Percentiles rank a stretch among this genome's conserved stretches.
These are phyloP conservation scores for Fusarium sp. DNA, from an alignment of 2,329 filamentous ascomycete genomes.

Conservation along the genomic window DNA sequence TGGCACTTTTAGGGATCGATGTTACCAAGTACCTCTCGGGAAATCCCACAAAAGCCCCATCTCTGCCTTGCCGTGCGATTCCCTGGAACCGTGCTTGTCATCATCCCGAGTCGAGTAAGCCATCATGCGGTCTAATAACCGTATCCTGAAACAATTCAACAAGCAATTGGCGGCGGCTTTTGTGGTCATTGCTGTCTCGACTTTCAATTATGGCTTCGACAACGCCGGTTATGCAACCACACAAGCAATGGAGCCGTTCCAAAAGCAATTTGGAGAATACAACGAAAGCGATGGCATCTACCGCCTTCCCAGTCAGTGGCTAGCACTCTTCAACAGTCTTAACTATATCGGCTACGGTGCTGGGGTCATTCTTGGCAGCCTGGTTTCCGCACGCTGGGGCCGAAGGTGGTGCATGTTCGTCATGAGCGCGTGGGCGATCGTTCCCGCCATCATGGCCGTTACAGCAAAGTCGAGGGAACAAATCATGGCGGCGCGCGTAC, in stretches of 20 bases:
- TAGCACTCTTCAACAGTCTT: not conserved
- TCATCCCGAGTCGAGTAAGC: no score
- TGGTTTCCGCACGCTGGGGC: constrained; percentile 35
- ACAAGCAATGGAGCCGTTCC: constrained; percentile 54
- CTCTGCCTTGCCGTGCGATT: no score
- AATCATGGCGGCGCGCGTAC: constrained; percentile 25
- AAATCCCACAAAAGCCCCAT: no score
- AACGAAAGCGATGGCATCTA: constrained; percentile 18
- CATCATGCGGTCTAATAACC: constrained; percentile 23
- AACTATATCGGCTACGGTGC: constrained; percentile 2
- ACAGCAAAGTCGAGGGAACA: constrained; percentile 17
- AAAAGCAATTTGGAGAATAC: constrained; percentile 50
- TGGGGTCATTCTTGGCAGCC: constrained; percentile 20
- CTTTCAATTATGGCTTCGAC: constrained; percentile 57
- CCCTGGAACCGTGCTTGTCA: no score
- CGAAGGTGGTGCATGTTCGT: constrained; percentile 46
- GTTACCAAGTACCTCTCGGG: no score
- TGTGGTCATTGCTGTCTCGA: constrained; percentile 51
- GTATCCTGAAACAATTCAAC: constrained; percentile 25
- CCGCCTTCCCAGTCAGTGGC: not conserved
- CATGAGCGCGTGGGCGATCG: constrained; percentile 53
- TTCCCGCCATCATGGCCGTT: constrained; percentile 17
- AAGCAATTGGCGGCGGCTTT: not conserved
- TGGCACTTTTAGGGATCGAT: no score
- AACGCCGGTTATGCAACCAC: constrained; percentile 52